Evolutionary conservation across 2,329 filamentous ascomycete species (phyloP).

Genomic region (Cordyceps cicadae): DNA sequence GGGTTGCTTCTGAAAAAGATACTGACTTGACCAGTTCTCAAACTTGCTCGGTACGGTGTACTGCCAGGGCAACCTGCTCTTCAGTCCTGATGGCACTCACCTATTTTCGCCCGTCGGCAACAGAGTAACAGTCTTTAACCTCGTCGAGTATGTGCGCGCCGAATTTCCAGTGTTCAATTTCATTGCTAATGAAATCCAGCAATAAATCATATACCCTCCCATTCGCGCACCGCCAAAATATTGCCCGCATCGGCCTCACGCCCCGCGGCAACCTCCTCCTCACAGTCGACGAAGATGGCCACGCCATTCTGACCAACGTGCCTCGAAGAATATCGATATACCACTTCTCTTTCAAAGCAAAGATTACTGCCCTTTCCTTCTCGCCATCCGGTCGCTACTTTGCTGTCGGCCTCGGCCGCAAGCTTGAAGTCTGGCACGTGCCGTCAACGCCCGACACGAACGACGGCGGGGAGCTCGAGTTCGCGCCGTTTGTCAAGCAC

Average conservation of each 20-base stretch:
- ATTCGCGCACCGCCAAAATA: slow-evolving; percentile 91
- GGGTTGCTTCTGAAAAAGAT: neutral
- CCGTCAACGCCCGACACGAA: slow-evolving; percentile 79
- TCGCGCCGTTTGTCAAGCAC: slow-evolving; percentile 87
- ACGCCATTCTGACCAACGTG: slow-evolving; percentile 87
- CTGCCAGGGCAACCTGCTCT: slow-evolving; percentile 93
- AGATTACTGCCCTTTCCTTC: slow-evolving; percentile 77
- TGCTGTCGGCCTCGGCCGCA: slow-evolving; percentile 76
- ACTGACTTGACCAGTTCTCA: slow-evolving; percentile 63
- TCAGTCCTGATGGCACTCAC: slow-evolving; percentile 91
- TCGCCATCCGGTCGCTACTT: slow-evolving; percentile 88
- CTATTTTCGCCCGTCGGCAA: slow-evolving; percentile 95
- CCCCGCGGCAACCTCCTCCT: slow-evolving; percentile 87
- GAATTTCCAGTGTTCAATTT: neutral
- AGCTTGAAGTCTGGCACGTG: slow-evolving; percentile 92
- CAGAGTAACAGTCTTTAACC: slow-evolving; percentile 88
- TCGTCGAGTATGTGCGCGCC: slow-evolving; percentile 65
- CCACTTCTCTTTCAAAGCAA: slow-evolving; percentile 87
- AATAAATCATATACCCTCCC: slow-evolving; percentile 82
- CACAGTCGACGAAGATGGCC: slow-evolving; percentile 88
- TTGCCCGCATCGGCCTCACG: slow-evolving; percentile 77
- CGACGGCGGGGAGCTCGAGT: slow-evolving; percentile 75
- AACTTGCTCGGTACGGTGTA: slow-evolving; percentile 98
- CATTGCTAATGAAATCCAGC: slow-evolving; percentile 38
- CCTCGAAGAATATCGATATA: slow-evolving; percentile 79